Evolutionary conservation across 257 asterid genomes (phyloP).

Genomic region (Solanum sitiens): DNA sequence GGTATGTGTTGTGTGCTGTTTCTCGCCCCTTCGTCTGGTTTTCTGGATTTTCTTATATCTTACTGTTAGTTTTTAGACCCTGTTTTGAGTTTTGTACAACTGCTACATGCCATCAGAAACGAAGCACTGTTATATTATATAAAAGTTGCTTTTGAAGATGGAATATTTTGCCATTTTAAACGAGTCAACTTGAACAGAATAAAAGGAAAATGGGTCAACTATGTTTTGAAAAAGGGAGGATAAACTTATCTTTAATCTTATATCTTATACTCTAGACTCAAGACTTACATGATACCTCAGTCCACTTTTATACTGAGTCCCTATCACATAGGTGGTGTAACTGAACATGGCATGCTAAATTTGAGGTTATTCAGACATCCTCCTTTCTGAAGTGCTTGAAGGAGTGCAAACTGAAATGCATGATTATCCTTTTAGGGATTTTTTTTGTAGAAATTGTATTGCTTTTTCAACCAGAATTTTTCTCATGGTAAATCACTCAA

Average conservation of each 20-base stretch:
- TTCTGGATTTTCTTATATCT: background rate
- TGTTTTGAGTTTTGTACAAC: background rate
- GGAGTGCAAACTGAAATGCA: background rate
- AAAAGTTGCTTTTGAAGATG: background rate
- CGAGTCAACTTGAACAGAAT: background rate
- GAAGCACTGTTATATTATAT: background rate
- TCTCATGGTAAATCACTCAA: background rate
- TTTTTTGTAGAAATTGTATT: background rate
- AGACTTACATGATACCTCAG: background rate
- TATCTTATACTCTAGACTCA: background rate
- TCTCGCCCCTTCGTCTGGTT: background rate
- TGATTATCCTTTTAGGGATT: background rate
- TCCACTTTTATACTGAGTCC: background rate
- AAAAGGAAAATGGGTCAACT: background rate
- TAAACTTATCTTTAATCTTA: background rate
- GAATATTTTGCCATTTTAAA: background rate
- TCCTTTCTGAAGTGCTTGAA: background rate
- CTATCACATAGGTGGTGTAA: background rate
- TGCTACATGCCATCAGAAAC: background rate
- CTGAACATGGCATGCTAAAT: background rate
- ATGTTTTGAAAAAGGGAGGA: background rate
- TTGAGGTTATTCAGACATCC: background rate
- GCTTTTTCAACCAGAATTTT: background rate
- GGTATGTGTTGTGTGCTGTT: conserved; percentile 18
- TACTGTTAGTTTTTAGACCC: background rate